These are phyloP conservation scores for Buxus sempervirens DNA, from an alignment of 164 flowering plant genomes.

Conservation along the genomic window DNA sequence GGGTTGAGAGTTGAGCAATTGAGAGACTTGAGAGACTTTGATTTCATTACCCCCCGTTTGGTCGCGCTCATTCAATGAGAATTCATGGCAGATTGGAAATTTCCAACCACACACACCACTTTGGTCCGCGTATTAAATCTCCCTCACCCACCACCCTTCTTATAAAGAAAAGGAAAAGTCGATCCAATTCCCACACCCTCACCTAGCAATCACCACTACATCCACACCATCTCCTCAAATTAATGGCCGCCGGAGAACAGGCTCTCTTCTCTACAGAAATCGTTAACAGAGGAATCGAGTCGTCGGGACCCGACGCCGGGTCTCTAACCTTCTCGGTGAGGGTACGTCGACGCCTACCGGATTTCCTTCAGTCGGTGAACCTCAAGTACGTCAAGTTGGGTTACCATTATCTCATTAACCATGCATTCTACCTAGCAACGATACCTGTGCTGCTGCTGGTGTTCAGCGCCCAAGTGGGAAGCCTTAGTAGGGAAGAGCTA, in stretches of 20 bases:
- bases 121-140: slow-evolving; percentile 46
- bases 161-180: neutral
- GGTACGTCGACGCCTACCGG: slow-evolving; percentile 78
- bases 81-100: slow-evolving; percentile 28
- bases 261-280: slow-evolving; percentile 79
- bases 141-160: slow-evolving; percentile 32
- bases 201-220: neutral
- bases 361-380: slow-evolving; percentile 80
- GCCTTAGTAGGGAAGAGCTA: slow-evolving; percentile 62
- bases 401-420: slow-evolving; percentile 80
- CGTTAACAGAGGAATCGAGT: slow-evolving; percentile 78
- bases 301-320: slow-evolving; percentile 78
- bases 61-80: slow-evolving; percentile 22
- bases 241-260: slow-evolving; percentile 57
- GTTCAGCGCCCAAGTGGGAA: slow-evolving; percentile 78
- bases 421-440: slow-evolving; percentile 71
- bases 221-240: neutral
- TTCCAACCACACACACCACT: slow-evolving; percentile 31
- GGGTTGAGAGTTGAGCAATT: too few relatives aligned
- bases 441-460: slow-evolving; percentile 60
- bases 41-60: too few relatives aligned
- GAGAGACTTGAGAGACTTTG: neutral
- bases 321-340: slow-evolving; percentile 76
- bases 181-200: neutral
- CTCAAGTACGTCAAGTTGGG: slow-evolving; percentile 89